Evolutionary conservation across 2,329 filamentous ascomycete genomes (phyloP).

Genomic region (Trichothecium sympodiale): DNA sequence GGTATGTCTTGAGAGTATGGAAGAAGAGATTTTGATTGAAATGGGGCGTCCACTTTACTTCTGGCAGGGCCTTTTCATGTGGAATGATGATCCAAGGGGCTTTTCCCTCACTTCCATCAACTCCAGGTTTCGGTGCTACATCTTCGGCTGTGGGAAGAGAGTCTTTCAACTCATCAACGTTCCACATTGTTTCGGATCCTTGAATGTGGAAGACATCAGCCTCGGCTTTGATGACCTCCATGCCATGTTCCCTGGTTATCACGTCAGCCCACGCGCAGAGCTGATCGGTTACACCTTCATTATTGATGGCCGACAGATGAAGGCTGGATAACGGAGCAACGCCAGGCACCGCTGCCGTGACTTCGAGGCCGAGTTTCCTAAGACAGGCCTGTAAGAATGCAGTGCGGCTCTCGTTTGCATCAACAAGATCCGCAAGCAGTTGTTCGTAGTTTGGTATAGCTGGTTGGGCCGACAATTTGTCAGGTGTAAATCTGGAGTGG

Average conservation of each 20-base stretch:
- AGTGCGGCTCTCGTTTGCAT: constrained; percentile 58
- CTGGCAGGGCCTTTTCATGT: constrained; percentile 58
- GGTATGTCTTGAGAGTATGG: constrained; percentile 57
- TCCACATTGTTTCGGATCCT: constrained; percentile 51
- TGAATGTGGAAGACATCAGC: constrained; percentile 76
- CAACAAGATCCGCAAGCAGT: constrained; percentile 55
- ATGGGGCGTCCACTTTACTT: constrained; percentile 63
- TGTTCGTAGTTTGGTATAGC: constrained; percentile 58
- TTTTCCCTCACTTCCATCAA: too few relatives aligned
- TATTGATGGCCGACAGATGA: constrained; percentile 64
- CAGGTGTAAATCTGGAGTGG: constrained; percentile 62
- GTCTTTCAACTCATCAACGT: constrained; percentile 40
- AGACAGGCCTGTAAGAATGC: constrained; percentile 73
- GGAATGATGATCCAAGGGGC: constrained; percentile 64
- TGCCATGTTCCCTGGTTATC: constrained; percentile 51
- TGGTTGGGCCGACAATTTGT: constrained; percentile 60
- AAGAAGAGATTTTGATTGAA: constrained; percentile 82
- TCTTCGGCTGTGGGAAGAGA: constrained; percentile 29
- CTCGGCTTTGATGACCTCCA: constrained; percentile 67
- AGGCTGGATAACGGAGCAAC: constrained; percentile 73
- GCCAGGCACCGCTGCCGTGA: constrained; percentile 43
- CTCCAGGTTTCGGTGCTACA: constrained; percentile 59
- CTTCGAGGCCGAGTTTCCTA: constrained; percentile 66
- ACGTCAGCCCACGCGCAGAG: constrained; percentile 56
- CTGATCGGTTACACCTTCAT: constrained; percentile 55